Conservation (phyloP, 73 alveolate genomes). For the Durusdinium trenchii region DNA sequence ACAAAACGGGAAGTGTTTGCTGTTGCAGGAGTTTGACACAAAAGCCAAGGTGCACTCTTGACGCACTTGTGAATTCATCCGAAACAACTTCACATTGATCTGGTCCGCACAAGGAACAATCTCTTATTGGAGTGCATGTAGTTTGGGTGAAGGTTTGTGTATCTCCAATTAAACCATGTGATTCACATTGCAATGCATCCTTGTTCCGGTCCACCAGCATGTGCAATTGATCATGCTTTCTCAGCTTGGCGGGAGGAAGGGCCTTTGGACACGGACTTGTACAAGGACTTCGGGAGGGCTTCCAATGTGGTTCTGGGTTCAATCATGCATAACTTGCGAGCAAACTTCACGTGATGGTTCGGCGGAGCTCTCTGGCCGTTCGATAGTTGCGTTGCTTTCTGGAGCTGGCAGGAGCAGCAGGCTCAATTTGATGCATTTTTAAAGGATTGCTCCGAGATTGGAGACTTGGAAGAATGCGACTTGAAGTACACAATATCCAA, state of each 20-base stretch:
- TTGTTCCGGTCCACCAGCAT: neutral
- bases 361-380: neutral
- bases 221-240: neutral
- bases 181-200: neutral
- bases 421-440: neutral
- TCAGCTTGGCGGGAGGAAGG: neutral
- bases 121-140: no score
- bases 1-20: no score
- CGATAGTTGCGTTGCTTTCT: neutral
- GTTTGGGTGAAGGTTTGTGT: no score
- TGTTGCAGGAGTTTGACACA: no score
- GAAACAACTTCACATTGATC: no score
- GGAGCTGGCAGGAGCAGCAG: neutral
- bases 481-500: no score
- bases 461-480: neutral
- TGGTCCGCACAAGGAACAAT: no score
- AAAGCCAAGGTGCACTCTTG: no score
- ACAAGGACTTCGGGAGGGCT: neutral
- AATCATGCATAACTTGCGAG: no score
- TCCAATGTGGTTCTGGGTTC: neutral
- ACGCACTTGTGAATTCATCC: no score
- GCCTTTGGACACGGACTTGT: slow-evolving; percentile 2
- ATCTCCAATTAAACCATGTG: neutral
- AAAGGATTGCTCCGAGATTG: neutral
- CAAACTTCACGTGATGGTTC: no score